Base-by-base conservation (phyloP, 2,329 filamentous ascomycete species). In the Diplodia mutila region DNA sequence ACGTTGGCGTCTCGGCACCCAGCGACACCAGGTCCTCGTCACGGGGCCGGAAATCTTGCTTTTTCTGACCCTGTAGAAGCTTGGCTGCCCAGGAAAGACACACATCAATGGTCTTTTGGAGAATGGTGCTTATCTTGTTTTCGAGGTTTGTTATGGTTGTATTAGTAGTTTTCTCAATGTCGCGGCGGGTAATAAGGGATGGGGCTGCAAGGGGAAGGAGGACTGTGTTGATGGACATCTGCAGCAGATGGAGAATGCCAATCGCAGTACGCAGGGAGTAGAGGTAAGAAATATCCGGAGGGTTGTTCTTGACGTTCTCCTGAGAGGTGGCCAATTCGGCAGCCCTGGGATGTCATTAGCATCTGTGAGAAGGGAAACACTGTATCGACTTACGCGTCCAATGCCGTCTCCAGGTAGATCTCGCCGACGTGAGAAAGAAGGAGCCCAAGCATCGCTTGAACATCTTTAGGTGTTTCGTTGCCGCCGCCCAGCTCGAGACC, bases 381-480 rank as follows among this genome's bases (percentile, higher is more conserved):
- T 39, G 16, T 9, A 8, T 37, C 21, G 21, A 78, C 81, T 77
- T 76, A 82, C 72, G 87, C 85, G 69, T 90, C 88, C 8, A 91
- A 82, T 48, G 86, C 86, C 4, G 88, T 86, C 73, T 90, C 88
- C 34, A 91, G 80, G 70, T 90, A 91, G 63, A 96, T 90, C 73
- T 94, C 91, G 25, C 93, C 93, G 90, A 98, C 93, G 73, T 91
- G 92, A 37, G 89, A 89, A 57, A 98, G 86, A 2, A 99, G 85
- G 27, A 98, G 86, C 75, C 90, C 91, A 39, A 97, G 85, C 27
- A 98, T 85, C 69, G 92, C 89, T 54, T 90, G 91, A 67, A 98
- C 92, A 78, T 99, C 95, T 78, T 97, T 98, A 18, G 95, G 93
- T 4, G 93, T 97, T 73, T 99, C 95, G 67, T 86, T 90, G 63